Percentiles rank a stretch among this genome's conserved stretches.
Evolutionary conservation across 495 filamentous ascomycete species (phyloP).

Genomic region (Trichoderma asperelloides): DNA sequence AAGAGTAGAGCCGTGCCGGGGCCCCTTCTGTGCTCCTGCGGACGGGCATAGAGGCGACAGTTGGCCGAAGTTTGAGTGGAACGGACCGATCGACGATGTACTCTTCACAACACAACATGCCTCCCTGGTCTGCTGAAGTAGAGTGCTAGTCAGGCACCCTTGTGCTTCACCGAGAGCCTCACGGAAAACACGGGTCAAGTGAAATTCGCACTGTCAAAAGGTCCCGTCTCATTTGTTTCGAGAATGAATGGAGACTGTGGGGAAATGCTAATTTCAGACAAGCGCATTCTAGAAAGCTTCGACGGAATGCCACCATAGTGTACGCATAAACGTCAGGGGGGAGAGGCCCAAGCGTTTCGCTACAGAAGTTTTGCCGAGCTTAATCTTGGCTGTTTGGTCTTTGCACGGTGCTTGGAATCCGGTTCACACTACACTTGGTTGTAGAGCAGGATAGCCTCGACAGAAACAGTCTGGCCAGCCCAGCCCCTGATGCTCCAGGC

Average conservation of each 20-base stretch:
- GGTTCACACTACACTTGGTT: not conserved
- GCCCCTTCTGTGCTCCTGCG: not conserved
- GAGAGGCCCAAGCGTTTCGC: not conserved
- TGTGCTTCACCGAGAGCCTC: slow-evolving; percentile 5
- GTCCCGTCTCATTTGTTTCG: not conserved
- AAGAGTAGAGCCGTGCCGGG: slow-evolving; percentile 2
- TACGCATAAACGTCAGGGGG: slow-evolving; percentile 2
- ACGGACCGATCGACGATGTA: slow-evolving; percentile 5
- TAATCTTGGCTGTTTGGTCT: not conserved
- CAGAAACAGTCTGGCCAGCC: not conserved
- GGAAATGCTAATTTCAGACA: not conserved
- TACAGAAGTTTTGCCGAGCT: not conserved
- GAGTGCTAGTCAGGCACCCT: not conserved
- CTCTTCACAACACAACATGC: not conserved
- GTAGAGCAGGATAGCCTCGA: not conserved
- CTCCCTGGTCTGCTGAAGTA: not conserved
- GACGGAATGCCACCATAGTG: not conserved
- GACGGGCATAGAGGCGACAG: not conserved
- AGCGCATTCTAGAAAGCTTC: slow-evolving; percentile 5
- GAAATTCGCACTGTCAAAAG: not conserved
- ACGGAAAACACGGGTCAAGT: not conserved
- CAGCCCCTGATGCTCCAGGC: not conserved
- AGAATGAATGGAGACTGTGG: not conserved
- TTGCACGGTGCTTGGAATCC: not conserved
- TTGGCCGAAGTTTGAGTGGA: slow-evolving; percentile 7